These are phyloP conservation scores for Trichomonas vaginalis DNA, from an alignment of 208 protist species.

Conservation along the genomic window DNA sequence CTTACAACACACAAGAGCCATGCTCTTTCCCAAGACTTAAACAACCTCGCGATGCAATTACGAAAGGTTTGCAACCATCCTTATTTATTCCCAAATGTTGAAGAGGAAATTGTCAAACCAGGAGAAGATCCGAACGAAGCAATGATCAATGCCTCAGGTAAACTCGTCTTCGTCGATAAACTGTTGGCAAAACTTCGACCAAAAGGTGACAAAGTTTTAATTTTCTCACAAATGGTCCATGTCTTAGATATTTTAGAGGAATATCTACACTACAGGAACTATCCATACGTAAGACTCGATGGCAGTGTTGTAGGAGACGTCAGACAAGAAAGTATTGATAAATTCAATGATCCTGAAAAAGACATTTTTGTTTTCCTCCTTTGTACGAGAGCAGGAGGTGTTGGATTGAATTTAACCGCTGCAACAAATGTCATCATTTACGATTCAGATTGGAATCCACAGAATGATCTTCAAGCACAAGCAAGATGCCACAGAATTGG, in stretches of 20 bases:
- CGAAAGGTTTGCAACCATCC: constrained; percentile 76
- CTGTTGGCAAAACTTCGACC: constrained; percentile 56
- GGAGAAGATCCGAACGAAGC: constrained; percentile 45
- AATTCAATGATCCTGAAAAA: constrained; percentile 29
- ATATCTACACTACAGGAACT: constrained; percentile 54
- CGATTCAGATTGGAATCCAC: constrained; percentile 93
- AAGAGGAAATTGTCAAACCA: constrained; percentile 2
- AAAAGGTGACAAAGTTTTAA: constrained; percentile 64
- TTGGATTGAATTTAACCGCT: constrained; percentile 68
- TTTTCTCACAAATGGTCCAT: constrained; percentile 76
- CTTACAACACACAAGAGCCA: constrained; percentile 13
- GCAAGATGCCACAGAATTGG: constrained; percentile 78
- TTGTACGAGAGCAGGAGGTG: constrained; percentile 52
- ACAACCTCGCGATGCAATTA: constrained; percentile 48
- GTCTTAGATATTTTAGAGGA: constrained; percentile 41
- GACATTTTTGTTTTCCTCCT: constrained; percentile 32
- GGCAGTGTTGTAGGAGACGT: constrained; percentile 39
- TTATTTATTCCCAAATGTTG: constrained; percentile 41
- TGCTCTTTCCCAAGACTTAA: neutral
- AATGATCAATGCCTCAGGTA: constrained; percentile 17
- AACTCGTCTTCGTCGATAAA: constrained; percentile 28
- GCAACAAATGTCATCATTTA: constrained; percentile 94
- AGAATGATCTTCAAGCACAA: constrained; percentile 80
- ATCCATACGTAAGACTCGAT: constrained; percentile 65
- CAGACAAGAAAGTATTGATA: constrained; percentile 23